A percentile compares a stretch with the other conserved stretches of the same genome.
Conservation (phyloP, 331 rosid genomes). For the Quercus lobata region DNA sequence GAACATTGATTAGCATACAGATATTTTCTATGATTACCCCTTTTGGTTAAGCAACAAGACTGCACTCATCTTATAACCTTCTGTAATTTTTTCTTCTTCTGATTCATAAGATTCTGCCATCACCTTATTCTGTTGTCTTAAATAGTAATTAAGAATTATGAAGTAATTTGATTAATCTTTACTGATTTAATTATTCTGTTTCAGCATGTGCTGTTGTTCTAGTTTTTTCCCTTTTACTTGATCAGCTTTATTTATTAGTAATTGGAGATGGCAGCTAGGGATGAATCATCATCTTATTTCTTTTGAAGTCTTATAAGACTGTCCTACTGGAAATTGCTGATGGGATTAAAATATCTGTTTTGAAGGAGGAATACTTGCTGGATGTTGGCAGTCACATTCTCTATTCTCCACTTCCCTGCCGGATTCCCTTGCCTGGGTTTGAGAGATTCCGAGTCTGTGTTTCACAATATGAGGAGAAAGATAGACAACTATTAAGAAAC, state of each 20-base stretch:
- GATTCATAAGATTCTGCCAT: neutral
- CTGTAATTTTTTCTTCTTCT: neutral
- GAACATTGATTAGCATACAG: neutral
- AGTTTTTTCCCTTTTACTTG: neutral
- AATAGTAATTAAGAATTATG: neutral
- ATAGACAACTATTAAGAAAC: slow-evolving; percentile 68
- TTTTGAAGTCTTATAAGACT: slow-evolving; percentile 2
- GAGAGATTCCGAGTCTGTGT: slow-evolving; percentile 80
- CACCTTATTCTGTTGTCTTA: neutral
- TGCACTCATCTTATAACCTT: neutral
- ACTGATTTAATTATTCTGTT: neutral
- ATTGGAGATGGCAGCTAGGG: neutral
- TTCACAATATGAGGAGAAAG: slow-evolving; percentile 89
- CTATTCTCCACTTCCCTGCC: slow-evolving; percentile 91
- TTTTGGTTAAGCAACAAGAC: neutral
- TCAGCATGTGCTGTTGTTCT: neutral
- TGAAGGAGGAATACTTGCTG: slow-evolving; percentile 79
- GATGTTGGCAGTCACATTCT: slow-evolving; percentile 75
- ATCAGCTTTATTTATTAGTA: neutral
- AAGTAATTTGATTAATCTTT: neutral
- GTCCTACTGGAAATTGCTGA: slow-evolving; percentile 12
- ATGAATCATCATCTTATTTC: neutral
- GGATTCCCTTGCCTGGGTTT: slow-evolving; percentile 78
- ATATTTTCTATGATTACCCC: neutral
- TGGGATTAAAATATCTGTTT: slow-evolving; percentile 21